Conservation (phyloP, 805 yeast genomes). For the Myxozyma neglecta region DNA sequence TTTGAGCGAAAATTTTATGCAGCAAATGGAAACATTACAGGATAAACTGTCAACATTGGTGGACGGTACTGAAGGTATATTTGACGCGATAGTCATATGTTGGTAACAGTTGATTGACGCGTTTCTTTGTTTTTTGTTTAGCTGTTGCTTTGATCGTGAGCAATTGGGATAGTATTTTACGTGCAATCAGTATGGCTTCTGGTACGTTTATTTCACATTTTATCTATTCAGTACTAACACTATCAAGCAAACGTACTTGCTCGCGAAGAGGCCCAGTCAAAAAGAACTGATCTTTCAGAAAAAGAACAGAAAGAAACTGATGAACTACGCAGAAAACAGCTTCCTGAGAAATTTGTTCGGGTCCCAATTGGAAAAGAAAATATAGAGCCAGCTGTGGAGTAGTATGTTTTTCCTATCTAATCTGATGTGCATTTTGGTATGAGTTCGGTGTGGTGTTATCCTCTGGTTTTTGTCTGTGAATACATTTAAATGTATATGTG, state of each 20-base stretch:
- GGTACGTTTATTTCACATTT: constrained; percentile 6
- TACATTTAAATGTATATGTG: too few relatives aligned
- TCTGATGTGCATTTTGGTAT: neutral
- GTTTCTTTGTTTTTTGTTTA: neutral
- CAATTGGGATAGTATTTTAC: constrained; percentile 29
- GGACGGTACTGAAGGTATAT: constrained; percentile 28
- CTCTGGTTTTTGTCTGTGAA: neutral
- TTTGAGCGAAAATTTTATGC: constrained; percentile 22
- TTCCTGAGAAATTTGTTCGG: constrained; percentile 28
- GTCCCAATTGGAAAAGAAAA: constrained; percentile 8
- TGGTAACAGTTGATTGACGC: neutral
- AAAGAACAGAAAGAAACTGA: neutral
- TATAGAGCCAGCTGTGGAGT: neutral
- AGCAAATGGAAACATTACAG: constrained; percentile 25
- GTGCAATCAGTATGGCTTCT: constrained; percentile 25
- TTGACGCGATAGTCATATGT: neutral
- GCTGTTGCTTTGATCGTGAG: constrained; percentile 31
- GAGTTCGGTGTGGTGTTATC: neutral
- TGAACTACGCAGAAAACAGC: constrained; percentile 12
- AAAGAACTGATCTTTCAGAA: neutral
- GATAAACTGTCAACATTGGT: constrained; percentile 23
- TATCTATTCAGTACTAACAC: neutral
- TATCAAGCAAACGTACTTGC: constrained; percentile 4
- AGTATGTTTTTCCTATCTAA: neutral
- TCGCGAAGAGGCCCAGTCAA: constrained; percentile 4